Evolutionary conservation across 225 moss, liverwort and hornwort genomes (phyloP), one percentile per base, ranked within the genome.

Genomic region (Physcomitrellopsis africana): DNA sequence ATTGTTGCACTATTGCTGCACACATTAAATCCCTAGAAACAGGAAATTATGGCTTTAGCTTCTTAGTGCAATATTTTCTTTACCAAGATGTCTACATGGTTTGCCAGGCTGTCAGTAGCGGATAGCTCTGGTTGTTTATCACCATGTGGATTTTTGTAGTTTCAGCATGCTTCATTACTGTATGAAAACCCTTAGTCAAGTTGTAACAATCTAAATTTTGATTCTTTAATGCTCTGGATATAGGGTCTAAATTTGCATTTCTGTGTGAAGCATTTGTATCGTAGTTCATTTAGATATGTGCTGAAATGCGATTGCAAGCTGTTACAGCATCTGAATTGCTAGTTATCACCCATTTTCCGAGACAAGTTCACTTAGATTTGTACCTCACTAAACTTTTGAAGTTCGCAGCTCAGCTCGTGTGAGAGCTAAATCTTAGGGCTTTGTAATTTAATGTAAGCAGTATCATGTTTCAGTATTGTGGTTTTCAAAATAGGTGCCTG

Each of bases 191-290:
- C 11, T n/a, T 55, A 0, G 12, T 55, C 65, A 55, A 18, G n/a
- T 9, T 27, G 10, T 47, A 20, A 12, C 56, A 29, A 75, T 66
- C 15, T 17, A 75, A 66, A 52, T 73, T 51, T 51, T 13, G 8
- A 47, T 9, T 1, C 10, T 8, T 51, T 14, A 41, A 63, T 16
- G 14, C 41, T 19, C 49, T 70, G 3, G 45, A 44, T 58, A 5
- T 32, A 49, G 9, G n/a, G 20, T 14, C 14, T 61, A 49, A 49
- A 32, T 19, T 11, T 20, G 16, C 17, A 11, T 41, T 11, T 17
- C 16, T 42, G 5, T 63, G 51, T 42, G 8, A 41, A 22, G 23
- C 20, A 62, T 51, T 61, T 12, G 16, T 53, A 23, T 42, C 51
- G 1, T 23, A 58, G 18, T 20, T 10, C 14, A 0, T 67, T 46